phyloP scores from a whole-genome alignment of 208 protist species.

The Crithidia acanthocephali region DNA sequence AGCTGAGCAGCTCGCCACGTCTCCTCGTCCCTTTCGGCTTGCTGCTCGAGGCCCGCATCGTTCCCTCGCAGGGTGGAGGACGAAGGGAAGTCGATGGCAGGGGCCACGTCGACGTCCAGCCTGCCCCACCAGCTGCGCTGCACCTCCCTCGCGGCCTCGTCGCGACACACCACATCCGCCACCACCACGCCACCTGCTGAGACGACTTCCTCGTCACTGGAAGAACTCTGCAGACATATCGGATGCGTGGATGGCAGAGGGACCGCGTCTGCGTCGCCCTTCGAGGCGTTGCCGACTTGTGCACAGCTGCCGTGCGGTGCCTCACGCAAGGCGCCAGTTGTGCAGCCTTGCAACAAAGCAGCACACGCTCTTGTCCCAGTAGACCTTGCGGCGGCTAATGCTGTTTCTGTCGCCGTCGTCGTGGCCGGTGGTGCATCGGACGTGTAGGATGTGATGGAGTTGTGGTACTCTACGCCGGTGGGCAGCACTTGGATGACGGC shows the following conservation, averaged over 20 bases:
- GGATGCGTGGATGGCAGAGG: neutral
- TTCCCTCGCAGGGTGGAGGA: neutral
- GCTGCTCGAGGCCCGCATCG: neutral
- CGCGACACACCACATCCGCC: constrained; percentile 8
- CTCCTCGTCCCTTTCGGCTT: neutral
- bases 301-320: too few relatives aligned
- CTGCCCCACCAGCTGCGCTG: constrained; percentile 31
- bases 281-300: too few relatives aligned
- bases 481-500: constrained; percentile 31
- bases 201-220: neutral
- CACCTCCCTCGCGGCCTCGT: constrained; percentile 19
- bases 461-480: constrained; percentile 16
- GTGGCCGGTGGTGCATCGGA: neutral
- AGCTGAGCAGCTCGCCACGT: neutral
- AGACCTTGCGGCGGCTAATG: too few relatives aligned
- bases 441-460: neutral
- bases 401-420: neutral
- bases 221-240: neutral
- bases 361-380: too few relatives aligned
- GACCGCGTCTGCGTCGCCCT: too few relatives aligned
- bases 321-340: too few relatives aligned
- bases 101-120: constrained; percentile 16
- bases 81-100: constrained; percentile 9
- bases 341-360: too few relatives aligned
- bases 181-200: neutral